Conservation (phyloP, 306 rosid genomes). For the Cicer arietinum region DNA sequence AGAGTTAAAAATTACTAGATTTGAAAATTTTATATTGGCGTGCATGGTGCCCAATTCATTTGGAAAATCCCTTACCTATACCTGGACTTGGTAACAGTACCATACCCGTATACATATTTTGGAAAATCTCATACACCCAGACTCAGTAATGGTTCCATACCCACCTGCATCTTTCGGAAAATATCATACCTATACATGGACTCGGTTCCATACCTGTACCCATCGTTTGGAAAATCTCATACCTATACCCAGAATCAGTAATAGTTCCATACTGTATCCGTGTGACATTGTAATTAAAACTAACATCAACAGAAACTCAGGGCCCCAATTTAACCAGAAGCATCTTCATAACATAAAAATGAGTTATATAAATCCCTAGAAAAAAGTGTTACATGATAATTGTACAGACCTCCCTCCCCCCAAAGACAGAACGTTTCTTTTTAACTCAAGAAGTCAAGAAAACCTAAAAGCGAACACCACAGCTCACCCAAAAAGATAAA, state of each 20-base stretch:
- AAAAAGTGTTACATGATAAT: background rate
- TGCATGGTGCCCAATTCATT: background rate
- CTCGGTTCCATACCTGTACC: background rate
- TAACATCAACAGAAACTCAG: background rate
- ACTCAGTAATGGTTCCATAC: background rate
- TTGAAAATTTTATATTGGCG: background rate
- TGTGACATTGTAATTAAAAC: background rate
- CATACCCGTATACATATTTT: too few relatives aligned
- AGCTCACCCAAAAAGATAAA: background rate
- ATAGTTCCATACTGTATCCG: background rate
- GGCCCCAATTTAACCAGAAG: background rate
- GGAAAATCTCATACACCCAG: too few relatives aligned
- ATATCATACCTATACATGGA: too few relatives aligned
- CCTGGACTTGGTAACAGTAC: too few relatives aligned
- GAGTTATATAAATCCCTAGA: background rate
- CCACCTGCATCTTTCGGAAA: background rate
- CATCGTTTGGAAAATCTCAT: background rate
- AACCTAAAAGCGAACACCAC: background rate
- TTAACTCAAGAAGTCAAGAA: background rate
- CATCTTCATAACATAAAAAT: background rate
- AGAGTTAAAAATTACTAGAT: background rate
- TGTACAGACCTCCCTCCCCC: background rate
- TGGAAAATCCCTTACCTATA: background rate
- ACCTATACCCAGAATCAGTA: background rate
- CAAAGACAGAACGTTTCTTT: background rate